Conservation (phyloP, 139 green algal species). For the Pleodorina starrii region DNA sequence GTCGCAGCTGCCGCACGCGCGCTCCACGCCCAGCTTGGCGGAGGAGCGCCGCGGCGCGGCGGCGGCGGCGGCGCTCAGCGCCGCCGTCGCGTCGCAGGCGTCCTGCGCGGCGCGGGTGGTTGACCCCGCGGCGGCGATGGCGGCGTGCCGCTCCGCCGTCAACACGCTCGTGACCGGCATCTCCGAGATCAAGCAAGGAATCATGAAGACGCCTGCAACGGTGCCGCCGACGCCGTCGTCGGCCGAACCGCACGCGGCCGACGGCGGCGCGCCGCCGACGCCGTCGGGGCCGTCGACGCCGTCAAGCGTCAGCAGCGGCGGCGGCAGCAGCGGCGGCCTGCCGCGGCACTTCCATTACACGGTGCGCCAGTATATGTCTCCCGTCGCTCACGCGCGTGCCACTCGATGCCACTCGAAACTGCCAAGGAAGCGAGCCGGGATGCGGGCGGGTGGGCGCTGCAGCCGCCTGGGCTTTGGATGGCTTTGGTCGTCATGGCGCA, state of each 20-base stretch:
- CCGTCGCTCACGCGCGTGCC: too few relatives aligned
- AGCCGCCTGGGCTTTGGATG: too few relatives aligned
- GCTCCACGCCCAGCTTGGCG: neutral
- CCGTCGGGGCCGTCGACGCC: neutral
- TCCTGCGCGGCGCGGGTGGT: neutral
- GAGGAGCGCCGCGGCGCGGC: neutral
- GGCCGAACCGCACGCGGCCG: neutral
- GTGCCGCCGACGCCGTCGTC: neutral
- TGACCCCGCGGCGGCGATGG: neutral
- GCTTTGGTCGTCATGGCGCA: too few relatives aligned
- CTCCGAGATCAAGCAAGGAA: slow-evolving; percentile 47
- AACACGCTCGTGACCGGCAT: slow-evolving; percentile 29
- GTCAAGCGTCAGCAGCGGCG: neutral
- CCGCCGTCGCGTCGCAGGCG: neutral
- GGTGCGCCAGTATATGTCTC: too few relatives aligned
- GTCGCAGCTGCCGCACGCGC: neutral
- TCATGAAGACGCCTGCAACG: slow-evolving; percentile 20
- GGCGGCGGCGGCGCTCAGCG: neutral
- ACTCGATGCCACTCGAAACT: too few relatives aligned
- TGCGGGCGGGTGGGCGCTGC: too few relatives aligned
- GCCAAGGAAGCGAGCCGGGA: too few relatives aligned
- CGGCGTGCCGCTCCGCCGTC: slow-evolving; percentile 24
- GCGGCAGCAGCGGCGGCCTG: neutral
- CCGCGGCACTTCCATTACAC: slow-evolving; percentile 51
- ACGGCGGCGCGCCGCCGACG: neutral